Base-by-base conservation (phyloP, 192 early-diverging fungal species). In the Lobosporangium transversale region DNA sequence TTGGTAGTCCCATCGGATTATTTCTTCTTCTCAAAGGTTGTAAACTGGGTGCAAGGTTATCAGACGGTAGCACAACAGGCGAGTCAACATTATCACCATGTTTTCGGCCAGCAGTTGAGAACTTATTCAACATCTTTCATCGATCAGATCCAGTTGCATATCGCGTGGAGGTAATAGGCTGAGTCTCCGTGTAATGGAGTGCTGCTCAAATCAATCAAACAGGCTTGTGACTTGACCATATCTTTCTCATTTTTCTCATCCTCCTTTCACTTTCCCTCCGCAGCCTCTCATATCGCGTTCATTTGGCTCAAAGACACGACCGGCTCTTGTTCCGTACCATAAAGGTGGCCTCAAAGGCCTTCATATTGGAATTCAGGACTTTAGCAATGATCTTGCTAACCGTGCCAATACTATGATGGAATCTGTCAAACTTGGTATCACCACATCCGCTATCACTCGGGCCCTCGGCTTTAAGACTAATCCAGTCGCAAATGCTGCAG, bases 71-170 rank as follows among this genome's bases (percentile, higher is more conserved):
- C n/a, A 67, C 24, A 8, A 65, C 66, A 24, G 74, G 80, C 21
- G 57, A 70, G 27, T 78, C 80, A 10, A 66, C 68, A 4, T 24
- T 61, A 0, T 66, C 79, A 18, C 80, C 80, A 2, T 74, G 76
- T 27, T 84, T 84, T 42, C 82, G 86, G 61, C 94, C 94, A 9
- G 87, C 87, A 18, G 86, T 87, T 27, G 84, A 86, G 36, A 89
- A 89, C 24, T 24, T 94, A 17, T 95, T 93, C 81, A 95, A 95
- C 65, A 87, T 95, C 21, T 95, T 92, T 66, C 89, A 91, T 75
- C 88, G 73, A 33, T 66, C 80, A 8, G 82, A 70, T 32, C 56
- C 70, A 18, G 68, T 74, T 1, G 53, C 57, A 5, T 56, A 60
- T 50, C 63, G 73, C 11, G 47, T 76, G 2, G 73, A 76, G 63